A percentile compares a stretch with the other conserved stretches of the same genome.
Conservation (phyloP, 345 rosid species). For the Boechera retrofracta region DNA sequence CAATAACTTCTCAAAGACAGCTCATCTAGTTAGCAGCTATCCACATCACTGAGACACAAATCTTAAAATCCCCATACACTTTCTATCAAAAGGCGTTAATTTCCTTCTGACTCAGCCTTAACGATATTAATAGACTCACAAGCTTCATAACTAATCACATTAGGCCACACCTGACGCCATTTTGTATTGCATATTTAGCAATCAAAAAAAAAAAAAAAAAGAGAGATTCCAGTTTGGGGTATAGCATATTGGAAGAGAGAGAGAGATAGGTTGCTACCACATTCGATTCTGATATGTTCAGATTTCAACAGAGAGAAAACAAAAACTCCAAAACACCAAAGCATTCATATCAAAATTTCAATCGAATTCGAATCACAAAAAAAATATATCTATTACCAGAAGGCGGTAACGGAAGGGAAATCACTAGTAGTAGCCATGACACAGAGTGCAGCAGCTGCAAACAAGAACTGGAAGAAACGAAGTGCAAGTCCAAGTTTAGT, state of each 20-base stretch:
- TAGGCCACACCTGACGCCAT: neutral
- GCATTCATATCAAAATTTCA: neutral
- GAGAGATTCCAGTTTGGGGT: neutral
- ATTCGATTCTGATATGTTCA: neutral
- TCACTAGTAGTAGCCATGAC: conserved; percentile 81
- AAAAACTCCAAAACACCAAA: neutral
- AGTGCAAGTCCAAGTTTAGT: conserved; percentile 71
- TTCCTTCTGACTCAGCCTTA: neutral
- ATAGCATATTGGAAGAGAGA: neutral
- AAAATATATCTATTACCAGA: conserved; percentile 51
- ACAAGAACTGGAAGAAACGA: conserved; percentile 64
- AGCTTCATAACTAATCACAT: neutral
- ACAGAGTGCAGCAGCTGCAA: conserved; percentile 59
- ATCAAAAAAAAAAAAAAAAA: neutral
- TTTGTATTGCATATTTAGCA: neutral
- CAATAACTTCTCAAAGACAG: neutral
- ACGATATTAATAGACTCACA: neutral
- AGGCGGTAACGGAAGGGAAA: conserved; percentile 76
- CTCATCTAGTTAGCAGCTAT: conserved; percentile 11
- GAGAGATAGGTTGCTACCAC: neutral
- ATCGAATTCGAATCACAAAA: neutral
- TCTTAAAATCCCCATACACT: neutral
- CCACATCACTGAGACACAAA: neutral
- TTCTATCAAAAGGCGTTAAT: neutral
- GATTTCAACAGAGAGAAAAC: neutral